Percentiles rank a stretch among this genome's conserved stretches.
phyloP scores from a whole-genome alignment of 148 eudicot species.

The Simmondsia chinensis region DNA sequence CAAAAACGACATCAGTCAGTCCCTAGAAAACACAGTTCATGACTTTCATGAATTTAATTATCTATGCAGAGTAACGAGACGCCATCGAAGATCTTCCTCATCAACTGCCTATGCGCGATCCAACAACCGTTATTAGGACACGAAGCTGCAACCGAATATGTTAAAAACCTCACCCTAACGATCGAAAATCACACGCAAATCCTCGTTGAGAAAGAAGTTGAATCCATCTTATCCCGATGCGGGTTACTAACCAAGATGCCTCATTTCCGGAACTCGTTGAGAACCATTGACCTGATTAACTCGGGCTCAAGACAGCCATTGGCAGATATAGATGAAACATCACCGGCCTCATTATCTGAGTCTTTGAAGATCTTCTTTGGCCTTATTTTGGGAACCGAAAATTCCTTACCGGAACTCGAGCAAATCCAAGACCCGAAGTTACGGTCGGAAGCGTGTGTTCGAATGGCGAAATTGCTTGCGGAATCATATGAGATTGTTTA shows the following conservation, averaged over 20 bases:
- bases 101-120: conserved; percentile 88
- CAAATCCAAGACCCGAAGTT: conserved; percentile 85
- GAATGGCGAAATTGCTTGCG: conserved; percentile 61
- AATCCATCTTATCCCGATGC: conserved; percentile 57
- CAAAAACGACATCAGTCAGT: too few relatives aligned
- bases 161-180: conserved; percentile 56
- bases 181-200: conserved; percentile 51
- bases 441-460: conserved; percentile 67
- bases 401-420: conserved; percentile 84
- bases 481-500: conserved; percentile 77
- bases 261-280: conserved; percentile 34
- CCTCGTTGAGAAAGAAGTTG: conserved; percentile 83
- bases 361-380: conserved; percentile 80
- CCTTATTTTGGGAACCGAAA: conserved; percentile 75
- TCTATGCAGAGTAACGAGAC: conserved; percentile 65
- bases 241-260: conserved; percentile 71
- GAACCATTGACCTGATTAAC: conserved; percentile 2
- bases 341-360: conserved; percentile 64
- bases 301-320: conserved; percentile 22
- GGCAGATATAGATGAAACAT: conserved; percentile 74
- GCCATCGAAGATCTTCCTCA: conserved; percentile 84
- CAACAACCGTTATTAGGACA: conserved; percentile 75
- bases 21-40: too few relatives aligned
- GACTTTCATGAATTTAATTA: conserved; percentile 6
- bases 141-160: conserved; percentile 74